Percentiles rank a stretch among this genome's conserved stretches.
These are phyloP conservation scores for Chaetomium olivaceum DNA, from an alignment of 2,329 filamentous ascomycete species.

Conservation along the genomic window DNA sequence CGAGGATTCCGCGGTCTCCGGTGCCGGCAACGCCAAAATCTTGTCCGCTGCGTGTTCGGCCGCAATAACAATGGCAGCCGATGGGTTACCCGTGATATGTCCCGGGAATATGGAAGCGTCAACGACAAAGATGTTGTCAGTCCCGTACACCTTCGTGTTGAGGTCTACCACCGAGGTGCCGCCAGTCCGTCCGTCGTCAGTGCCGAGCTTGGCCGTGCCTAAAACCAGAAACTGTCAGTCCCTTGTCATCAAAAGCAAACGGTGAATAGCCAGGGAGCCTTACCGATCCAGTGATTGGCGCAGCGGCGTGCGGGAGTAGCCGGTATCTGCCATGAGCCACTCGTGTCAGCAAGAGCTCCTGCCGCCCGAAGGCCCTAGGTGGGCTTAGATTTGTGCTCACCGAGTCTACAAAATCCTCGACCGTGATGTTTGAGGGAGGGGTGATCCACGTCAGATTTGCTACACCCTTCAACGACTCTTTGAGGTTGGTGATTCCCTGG, in stretches of 20 bases:
- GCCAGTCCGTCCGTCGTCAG: slow-evolving; percentile 31
- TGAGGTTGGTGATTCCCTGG: slow-evolving; percentile 60
- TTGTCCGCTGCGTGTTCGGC: slow-evolving; percentile 57
- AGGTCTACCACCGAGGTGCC: slow-evolving; percentile 33
- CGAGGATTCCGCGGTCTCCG: background rate
- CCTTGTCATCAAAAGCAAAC: background rate
- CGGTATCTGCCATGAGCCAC: slow-evolving; percentile 35
- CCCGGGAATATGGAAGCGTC: slow-evolving; percentile 57
- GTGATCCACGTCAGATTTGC: slow-evolving; percentile 56
- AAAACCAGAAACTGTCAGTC: background rate
- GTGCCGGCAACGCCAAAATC: slow-evolving; percentile 46
- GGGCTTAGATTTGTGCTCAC: slow-evolving; percentile 32
- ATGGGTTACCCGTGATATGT: slow-evolving; percentile 59
- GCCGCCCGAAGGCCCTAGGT: background rate
- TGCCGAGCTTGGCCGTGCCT: slow-evolving; percentile 33
- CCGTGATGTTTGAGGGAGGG: slow-evolving; percentile 52
- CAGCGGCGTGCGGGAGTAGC: slow-evolving; percentile 44
- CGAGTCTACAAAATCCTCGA: slow-evolving; percentile 57
- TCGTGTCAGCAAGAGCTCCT: slow-evolving; percentile 23
- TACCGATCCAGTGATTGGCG: slow-evolving; percentile 53
- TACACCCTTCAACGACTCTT: slow-evolving; percentile 54
- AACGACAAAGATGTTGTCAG: slow-evolving; percentile 55
- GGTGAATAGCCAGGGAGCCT: background rate
- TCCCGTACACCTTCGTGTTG: slow-evolving; percentile 50
- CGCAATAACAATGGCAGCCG: slow-evolving; percentile 57